Percentiles rank a stretch among this genome's conserved stretches.
These are phyloP conservation scores for Cystoisospora suis DNA, from an alignment of 169 alveolate species.

Conservation along the genomic window DNA sequence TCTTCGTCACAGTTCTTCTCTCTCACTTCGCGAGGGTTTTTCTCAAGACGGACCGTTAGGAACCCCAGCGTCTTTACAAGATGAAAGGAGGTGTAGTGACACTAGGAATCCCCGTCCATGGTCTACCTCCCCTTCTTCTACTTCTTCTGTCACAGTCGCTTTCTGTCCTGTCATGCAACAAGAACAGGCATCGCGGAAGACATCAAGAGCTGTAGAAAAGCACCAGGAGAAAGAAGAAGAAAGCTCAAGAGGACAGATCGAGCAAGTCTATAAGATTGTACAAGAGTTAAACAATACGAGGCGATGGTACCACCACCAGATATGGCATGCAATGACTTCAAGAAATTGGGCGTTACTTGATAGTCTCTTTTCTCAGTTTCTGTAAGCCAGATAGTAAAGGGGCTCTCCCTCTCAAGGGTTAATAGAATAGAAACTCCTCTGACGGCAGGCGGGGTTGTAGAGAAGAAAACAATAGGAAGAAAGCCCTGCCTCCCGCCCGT, in stretches of 20 bases:
- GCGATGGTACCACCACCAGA: constrained; percentile 53
- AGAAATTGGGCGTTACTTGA: constrained; percentile 32
- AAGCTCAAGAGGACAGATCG: not conserved
- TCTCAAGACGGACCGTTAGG: too few species aligned
- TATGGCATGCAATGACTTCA: constrained; percentile 37
- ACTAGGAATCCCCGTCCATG: too few species aligned
- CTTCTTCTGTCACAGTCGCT: too few species aligned
- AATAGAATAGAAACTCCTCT: not conserved
- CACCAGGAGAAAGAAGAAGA: not conserved
- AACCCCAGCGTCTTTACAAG: too few species aligned
- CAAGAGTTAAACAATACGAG: constrained; percentile 28
- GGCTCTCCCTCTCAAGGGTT: not conserved
- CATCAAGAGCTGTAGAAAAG: not conserved
- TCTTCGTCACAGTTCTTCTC: too few species aligned
- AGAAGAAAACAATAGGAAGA: not conserved
- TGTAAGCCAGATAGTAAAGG: not conserved
- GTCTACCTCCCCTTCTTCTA: too few species aligned
- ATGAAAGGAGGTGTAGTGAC: too few species aligned
- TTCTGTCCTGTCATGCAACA: too few species aligned
- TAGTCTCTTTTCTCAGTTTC: not conserved
- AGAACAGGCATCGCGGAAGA: not conserved
- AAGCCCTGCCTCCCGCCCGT: too few species aligned
- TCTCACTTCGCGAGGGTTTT: too few species aligned
- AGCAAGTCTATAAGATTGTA: not conserved
- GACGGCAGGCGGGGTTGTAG: not conserved